Percentiles rank a stretch among this genome's conserved stretches.
phyloP scores from a whole-genome alignment of 371 early-diverging fungal genomes.

The Nematocida ironsii region DNA sequence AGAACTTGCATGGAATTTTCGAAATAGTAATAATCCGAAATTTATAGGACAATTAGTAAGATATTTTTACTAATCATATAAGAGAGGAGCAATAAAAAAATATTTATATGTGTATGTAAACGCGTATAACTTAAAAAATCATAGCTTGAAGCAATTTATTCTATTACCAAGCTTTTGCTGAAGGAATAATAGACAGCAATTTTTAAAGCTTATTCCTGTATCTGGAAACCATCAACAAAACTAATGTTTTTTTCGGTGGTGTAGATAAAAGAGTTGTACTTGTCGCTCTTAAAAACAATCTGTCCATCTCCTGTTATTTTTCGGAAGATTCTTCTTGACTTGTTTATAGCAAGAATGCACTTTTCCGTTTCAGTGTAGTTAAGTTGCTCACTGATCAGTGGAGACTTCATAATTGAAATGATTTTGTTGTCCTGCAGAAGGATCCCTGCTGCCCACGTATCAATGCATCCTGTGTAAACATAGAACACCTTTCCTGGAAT shows the following conservation, averaged over 20 bases:
- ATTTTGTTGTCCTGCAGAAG: conserved; percentile 1
- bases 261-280: conserved; percentile 24
- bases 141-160: too few relatives aligned
- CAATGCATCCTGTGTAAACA: conserved; percentile 7
- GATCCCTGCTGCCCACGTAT: conserved; percentile 2
- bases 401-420: conserved; percentile 1
- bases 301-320: not conserved
- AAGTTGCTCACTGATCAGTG: not conserved
- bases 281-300: conserved; percentile 11
- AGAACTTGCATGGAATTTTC: too few relatives aligned
- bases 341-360: conserved; percentile 28
- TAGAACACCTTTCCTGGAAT: not conserved
- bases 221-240: not conserved
- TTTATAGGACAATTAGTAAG: too few relatives aligned
- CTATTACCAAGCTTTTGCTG: not conserved
- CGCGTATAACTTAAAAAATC: too few relatives aligned
- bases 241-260: not conserved
- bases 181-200: not conserved
- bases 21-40: too few relatives aligned
- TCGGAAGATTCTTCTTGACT: not conserved
- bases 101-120: too few relatives aligned
- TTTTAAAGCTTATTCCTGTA: not conserved
- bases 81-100: too few relatives aligned
- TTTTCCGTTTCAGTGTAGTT: conserved; percentile 17
- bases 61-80: too few relatives aligned